Percentiles rank a stretch among this genome's conserved stretches.
These are phyloP conservation scores for Penicillium concentricum DNA, from an alignment of 2,329 filamentous ascomycete genomes.

Conservation along the genomic window DNA sequence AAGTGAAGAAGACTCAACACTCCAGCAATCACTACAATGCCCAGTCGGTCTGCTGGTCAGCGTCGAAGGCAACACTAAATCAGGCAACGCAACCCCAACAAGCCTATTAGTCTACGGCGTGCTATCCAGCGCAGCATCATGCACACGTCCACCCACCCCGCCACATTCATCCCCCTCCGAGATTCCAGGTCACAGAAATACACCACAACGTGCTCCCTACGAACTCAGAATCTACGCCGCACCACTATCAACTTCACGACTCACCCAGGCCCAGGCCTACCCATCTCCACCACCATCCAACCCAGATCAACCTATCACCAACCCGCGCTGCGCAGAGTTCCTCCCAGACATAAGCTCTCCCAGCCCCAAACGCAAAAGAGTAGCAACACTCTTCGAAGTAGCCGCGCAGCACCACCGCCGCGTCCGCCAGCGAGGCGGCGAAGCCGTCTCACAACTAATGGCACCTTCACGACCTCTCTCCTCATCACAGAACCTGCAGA, in stretches of 20 bases:
- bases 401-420: conserved; percentile 43
- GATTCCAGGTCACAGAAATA: conserved; percentile 10
- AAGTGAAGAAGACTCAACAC: conserved; percentile 33
- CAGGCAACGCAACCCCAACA: conserved; percentile 25
- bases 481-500: conserved; percentile 32
- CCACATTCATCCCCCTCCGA: conserved; percentile 35
- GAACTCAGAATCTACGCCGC: conserved; percentile 40
- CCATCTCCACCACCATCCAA: conserved; percentile 30
- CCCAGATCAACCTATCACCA: conserved; percentile 16
- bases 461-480: conserved; percentile 30
- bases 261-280: conserved; percentile 35
- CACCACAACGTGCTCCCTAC: conserved; percentile 16
- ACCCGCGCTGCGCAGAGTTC: conserved; percentile 32
- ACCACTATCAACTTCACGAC: conserved; percentile 35
- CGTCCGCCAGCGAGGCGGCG: conserved; percentile 41
- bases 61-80: conserved; percentile 25
- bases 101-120: conserved; percentile 43
- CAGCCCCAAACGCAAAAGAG: conserved; percentile 44
- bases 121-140: conserved; percentile 30
- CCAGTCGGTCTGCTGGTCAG: conserved; percentile 40
- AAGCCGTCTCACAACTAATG: conserved; percentile 43
- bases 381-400: conserved; percentile 44
- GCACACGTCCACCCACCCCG: conserved; percentile 35
- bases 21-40: conserved; percentile 34
- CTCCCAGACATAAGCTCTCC: conserved; percentile 40